Conservation (phyloP, 805 yeast genomes). For the Teunomyces tritomae region DNA sequence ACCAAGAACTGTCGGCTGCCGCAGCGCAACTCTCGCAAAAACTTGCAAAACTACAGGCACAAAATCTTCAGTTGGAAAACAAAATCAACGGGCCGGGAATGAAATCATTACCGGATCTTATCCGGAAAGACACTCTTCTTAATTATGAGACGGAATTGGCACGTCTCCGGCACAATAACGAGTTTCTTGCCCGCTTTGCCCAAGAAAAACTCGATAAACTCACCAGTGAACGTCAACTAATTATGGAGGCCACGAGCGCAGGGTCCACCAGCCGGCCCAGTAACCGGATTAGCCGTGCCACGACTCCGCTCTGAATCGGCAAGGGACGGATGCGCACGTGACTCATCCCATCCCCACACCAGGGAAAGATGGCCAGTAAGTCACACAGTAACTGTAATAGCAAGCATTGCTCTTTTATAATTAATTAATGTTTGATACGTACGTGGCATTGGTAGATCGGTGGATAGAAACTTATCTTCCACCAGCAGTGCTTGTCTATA, state of each 20-base stretch:
- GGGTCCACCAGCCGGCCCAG: slow-evolving; percentile 32
- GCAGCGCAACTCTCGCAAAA: slow-evolving; percentile 29
- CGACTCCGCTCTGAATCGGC: slow-evolving; percentile 30
- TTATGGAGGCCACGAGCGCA: slow-evolving; percentile 26
- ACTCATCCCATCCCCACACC: not conserved
- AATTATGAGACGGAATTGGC: slow-evolving; percentile 25
- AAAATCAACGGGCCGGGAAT: slow-evolving; percentile 36
- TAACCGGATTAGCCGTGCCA: slow-evolving; percentile 37
- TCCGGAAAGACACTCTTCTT: slow-evolving; percentile 31
- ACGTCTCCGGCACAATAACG: slow-evolving; percentile 25
- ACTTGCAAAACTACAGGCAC: slow-evolving; percentile 18
- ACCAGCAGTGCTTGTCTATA: not conserved
- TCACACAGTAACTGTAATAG: no score
- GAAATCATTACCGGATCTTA: slow-evolving; percentile 31
- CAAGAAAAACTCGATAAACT: slow-evolving; percentile 33
- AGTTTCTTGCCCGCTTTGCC: slow-evolving; percentile 26
- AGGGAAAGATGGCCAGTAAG: no score
- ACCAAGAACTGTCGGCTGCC: slow-evolving; percentile 32
- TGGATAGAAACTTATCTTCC: not conserved
- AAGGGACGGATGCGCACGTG: not conserved
- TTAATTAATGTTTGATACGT: no score
- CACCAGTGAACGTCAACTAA: slow-evolving; percentile 30
- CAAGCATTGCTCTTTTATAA: no score
- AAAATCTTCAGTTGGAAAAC: slow-evolving; percentile 14
- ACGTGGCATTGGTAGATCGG: not conserved